These are phyloP conservation scores for Lachancea cidri DNA, from an alignment of 805 yeast species.

Conservation along the genomic window DNA sequence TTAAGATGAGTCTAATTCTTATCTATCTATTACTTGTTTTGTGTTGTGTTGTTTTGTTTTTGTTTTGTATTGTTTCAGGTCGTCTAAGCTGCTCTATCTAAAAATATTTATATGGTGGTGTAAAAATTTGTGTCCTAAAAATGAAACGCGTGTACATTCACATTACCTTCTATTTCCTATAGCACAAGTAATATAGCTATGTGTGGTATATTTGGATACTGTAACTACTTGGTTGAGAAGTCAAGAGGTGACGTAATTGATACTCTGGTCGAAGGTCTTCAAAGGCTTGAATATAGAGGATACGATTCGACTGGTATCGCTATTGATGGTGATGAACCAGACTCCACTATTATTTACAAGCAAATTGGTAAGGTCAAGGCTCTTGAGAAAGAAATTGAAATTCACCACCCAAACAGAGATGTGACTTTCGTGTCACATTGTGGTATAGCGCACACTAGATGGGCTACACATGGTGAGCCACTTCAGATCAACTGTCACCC, in stretches of 20 bases:
- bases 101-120: not conserved
- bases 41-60: no score
- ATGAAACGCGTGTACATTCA: not conserved
- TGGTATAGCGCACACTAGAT: conserved; percentile 98
- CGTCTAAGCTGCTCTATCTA: not conserved
- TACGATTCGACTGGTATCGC: conserved; percentile 98
- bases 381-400: conserved; percentile 60
- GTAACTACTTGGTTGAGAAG: conserved; percentile 88
- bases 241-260: conserved; percentile 89
- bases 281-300: conserved; percentile 93
- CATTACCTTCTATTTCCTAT: not conserved
- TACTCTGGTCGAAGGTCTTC: conserved; percentile 80
- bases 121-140: conserved; percentile 1
- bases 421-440: conserved; percentile 76
- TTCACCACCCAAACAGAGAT: conserved; percentile 48
- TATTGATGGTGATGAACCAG: conserved; percentile 78
- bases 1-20: no score
- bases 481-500: conserved; percentile 88
- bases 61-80: no score
- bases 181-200: conserved; percentile 17
- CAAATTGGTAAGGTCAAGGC: conserved; percentile 89
- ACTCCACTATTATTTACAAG: conserved; percentile 68
- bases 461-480: conserved; percentile 99
- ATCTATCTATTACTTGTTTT: no score
- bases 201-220: conserved; percentile 98